Conservation (phyloP, 2,329 filamentous ascomycete genomes). For the Fusarium phyllophilum region DNA sequence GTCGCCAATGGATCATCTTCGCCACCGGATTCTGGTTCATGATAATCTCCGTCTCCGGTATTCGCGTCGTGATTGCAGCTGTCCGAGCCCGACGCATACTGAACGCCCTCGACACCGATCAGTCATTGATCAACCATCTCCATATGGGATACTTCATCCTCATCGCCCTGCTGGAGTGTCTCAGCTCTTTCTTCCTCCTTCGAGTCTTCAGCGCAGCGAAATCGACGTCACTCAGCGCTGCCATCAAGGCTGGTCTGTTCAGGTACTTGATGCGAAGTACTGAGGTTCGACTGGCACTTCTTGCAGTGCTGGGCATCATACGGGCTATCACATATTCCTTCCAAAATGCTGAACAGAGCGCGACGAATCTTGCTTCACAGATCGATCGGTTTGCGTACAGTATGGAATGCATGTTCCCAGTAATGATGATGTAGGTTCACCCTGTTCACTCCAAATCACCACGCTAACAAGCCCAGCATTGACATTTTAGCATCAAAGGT, state of each 20-base stretch:
- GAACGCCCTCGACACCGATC: slow-evolving; percentile 35
- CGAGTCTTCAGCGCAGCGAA: slow-evolving; percentile 50
- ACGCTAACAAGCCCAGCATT: slow-evolving; percentile 37
- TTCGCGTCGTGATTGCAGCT: slow-evolving; percentile 56
- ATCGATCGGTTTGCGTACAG: slow-evolving; percentile 55
- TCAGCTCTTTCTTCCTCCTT: slow-evolving; percentile 54
- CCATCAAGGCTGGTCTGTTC: slow-evolving; percentile 50
- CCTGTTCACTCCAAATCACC: accelerated
- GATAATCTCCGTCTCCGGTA: slow-evolving; percentile 60
- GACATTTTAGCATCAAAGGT: slow-evolving; percentile 50
- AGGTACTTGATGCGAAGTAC: slow-evolving; percentile 53
- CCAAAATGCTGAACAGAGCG: slow-evolving; percentile 50
- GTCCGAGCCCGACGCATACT: slow-evolving; percentile 47
- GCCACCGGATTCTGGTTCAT: slow-evolving; percentile 67
- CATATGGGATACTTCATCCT: slow-evolving; percentile 56
- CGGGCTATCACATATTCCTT: slow-evolving; percentile 56
- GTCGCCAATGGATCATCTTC: slow-evolving; percentile 55
- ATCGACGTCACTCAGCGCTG: slow-evolving; percentile 41
- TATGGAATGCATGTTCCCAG: slow-evolving; percentile 55
- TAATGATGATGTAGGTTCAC: slow-evolving; percentile 52
- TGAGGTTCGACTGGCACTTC: slow-evolving; percentile 52
- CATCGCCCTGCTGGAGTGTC: slow-evolving; percentile 54
- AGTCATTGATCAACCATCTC: slow-evolving; percentile 49
- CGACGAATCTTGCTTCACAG: slow-evolving; percentile 50
- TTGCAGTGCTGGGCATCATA: slow-evolving; percentile 52